Evolutionary conservation across 495 filamentous ascomycete species (phyloP), one percentile per base, ranked within the genome.

Genomic region (Hyaloscypha bicolor): DNA sequence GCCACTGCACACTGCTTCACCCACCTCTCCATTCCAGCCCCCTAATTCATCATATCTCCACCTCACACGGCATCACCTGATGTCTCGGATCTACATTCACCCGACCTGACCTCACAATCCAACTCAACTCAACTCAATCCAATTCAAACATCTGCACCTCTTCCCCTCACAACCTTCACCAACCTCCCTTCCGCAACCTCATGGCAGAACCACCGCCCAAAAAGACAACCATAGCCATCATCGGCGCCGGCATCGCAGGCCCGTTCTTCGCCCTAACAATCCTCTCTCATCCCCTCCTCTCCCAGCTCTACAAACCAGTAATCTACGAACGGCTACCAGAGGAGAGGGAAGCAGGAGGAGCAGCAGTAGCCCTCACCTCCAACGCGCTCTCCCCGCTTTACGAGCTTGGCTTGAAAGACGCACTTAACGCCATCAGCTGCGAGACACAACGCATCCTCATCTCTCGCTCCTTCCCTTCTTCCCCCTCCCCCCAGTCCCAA

Each of bases 181-280:
- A 25, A 25, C 25, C 25, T 25, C 25, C 25, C 25, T 25, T 25
- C 25, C 25, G 25, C 25, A 25, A 25, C 25, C 25, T 25, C 25
- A 25, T 25, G 25, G 25, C 25, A 2, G 25, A 25, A 25, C 35
- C 35, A 37, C 35, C 35, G 6, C 35, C 6, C 35, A 6, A 6
- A 37, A 37, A 53, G 25, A 29, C 55, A 30, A 86, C 86, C 80
- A 86, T 86, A 67, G 83, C 86, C 67, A 82, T 86, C 33, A 81
- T 68, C 14, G 66, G 66, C 42, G 66, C 80, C 19, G 84, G 74
- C 25, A 80, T 86, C n/a, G 85, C 85, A 42, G 81, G 71, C 22
- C 80, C 83, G 29, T 76, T 84, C 21, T 71, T 86, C 32, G 60
- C 74, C 53, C 74, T 85, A 33, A 74, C 80, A 19, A 69, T 80